These are phyloP conservation scores for Fusarium protoensiforme DNA, from an alignment of 2,329 filamentous ascomycete genomes.

Conservation along the genomic window DNA sequence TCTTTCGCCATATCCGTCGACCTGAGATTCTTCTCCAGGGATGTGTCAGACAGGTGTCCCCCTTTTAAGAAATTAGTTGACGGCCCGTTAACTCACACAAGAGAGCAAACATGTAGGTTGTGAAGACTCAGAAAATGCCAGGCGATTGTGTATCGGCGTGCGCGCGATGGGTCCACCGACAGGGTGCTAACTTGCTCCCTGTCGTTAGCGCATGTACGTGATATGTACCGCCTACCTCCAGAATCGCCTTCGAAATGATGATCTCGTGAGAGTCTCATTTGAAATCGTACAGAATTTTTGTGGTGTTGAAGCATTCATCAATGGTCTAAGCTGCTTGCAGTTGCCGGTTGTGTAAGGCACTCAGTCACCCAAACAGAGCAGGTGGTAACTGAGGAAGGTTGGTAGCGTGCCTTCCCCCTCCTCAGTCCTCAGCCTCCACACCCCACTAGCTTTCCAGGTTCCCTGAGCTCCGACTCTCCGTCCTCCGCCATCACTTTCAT, in stretches of 20 bases:
- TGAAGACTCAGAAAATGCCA: slow-evolving; percentile 13
- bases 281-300: neutral
- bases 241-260: neutral
- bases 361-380: neutral
- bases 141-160: slow-evolving; percentile 21
- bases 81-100: neutral
- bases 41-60: neutral
- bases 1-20: slow-evolving; percentile 27
- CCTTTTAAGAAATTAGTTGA: neutral
- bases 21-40: neutral
- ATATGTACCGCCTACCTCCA: slow-evolving; percentile 7
- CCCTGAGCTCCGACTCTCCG: slow-evolving; percentile 17
- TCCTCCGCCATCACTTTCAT: neutral
- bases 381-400: neutral
- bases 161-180: neutral
- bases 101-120: slow-evolving; percentile 4
- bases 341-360: neutral
- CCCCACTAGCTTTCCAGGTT: slow-evolving; percentile 26
- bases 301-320: neutral
- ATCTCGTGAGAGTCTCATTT: slow-evolving; percentile 2
- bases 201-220: slow-evolving; percentile 1
- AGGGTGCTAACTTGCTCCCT: neutral
- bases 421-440: slow-evolving; percentile 21
- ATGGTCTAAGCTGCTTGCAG: neutral
- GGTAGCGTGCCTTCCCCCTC: slow-evolving; percentile 5